A percentile compares a stretch with the other conserved stretches of the same genome.
Evolutionary conservation across 768 basidiomycete genomes (phyloP).

Genomic region (Lactarius pseudohatsudake): DNA sequence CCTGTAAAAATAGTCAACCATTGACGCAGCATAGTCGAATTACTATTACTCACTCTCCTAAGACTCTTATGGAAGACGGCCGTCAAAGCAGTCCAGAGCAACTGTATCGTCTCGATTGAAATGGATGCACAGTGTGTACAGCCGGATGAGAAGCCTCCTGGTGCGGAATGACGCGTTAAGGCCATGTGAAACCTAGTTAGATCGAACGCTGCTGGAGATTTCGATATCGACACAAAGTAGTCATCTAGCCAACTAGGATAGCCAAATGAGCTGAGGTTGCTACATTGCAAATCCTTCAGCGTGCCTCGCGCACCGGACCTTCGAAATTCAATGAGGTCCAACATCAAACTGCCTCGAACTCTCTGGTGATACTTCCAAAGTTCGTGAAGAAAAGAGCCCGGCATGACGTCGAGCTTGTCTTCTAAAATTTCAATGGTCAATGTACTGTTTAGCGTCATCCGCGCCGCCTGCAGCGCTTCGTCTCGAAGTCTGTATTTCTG

Average conservation of each 20-base stretch:
- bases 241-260: conserved; percentile 13
- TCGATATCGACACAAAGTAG: conserved; percentile 9
- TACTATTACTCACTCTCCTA: not conserved
- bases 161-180: not conserved
- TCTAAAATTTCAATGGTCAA: not conserved
- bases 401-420: not conserved
- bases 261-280: conserved; percentile 2
- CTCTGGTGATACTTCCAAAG: conserved; percentile 5
- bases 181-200: conserved; percentile 14
- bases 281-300: conserved; percentile 2
- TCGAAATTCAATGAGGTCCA: conserved; percentile 15
- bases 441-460: not conserved
- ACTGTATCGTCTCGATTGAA: not conserved
- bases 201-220: not conserved
- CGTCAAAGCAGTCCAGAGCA: not conserved
- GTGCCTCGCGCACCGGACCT: not conserved
- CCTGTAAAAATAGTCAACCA: not conserved
- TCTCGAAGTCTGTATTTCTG: not conserved
- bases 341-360: not conserved
- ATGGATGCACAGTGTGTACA: conserved; percentile 6
- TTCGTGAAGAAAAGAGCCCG: conserved; percentile 5
- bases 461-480: conserved; percentile 1
- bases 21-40: not conserved
- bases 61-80: not conserved
- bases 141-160: not conserved